Evolutionary conservation across 805 yeast genomes (phyloP).

Genomic region (Candida chauliodis): DNA sequence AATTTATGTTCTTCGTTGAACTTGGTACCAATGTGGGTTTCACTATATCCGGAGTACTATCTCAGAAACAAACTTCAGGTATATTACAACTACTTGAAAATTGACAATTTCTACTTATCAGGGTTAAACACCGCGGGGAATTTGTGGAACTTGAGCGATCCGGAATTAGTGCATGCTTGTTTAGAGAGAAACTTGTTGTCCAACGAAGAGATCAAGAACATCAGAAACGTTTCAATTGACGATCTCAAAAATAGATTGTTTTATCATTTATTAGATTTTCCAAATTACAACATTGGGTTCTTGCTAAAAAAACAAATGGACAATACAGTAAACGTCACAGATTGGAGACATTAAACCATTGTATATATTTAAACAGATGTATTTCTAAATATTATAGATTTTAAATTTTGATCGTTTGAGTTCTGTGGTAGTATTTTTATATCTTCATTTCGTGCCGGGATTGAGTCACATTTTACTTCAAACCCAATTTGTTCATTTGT

Average conservation of each 20-base stretch:
- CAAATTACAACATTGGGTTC: conserved; percentile 36
- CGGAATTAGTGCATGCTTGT: conserved; percentile 53
- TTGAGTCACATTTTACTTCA: conserved; percentile 49
- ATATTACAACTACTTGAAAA: conserved; percentile 42
- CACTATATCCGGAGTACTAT: conserved; percentile 34
- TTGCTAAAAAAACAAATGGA: conserved; percentile 16
- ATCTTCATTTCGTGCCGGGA: not conserved
- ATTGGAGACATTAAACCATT: conserved; percentile 7
- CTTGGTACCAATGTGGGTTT: conserved; percentile 35
- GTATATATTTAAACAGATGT: not conserved
- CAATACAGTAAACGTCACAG: conserved; percentile 2
- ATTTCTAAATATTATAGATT: not conserved
- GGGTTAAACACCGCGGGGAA: conserved; percentile 37
- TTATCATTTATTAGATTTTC: conserved; percentile 38
- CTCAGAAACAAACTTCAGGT: conserved; percentile 33
- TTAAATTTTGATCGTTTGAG: conserved; percentile 3
- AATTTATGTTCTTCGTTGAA: conserved; percentile 33
- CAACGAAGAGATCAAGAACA: conserved; percentile 18
- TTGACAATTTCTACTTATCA: conserved; percentile 49
- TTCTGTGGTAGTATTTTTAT: conserved; percentile 3
- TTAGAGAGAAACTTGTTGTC: conserved; percentile 52
- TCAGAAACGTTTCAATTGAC: conserved; percentile 20
- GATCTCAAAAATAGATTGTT: conserved; percentile 34
- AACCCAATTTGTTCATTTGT: conserved; percentile 53
- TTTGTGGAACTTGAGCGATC: conserved; percentile 43